Evolutionary conservation across 2,329 filamentous ascomycete genomes (phyloP).

Genomic region (Fusarium concolor): DNA sequence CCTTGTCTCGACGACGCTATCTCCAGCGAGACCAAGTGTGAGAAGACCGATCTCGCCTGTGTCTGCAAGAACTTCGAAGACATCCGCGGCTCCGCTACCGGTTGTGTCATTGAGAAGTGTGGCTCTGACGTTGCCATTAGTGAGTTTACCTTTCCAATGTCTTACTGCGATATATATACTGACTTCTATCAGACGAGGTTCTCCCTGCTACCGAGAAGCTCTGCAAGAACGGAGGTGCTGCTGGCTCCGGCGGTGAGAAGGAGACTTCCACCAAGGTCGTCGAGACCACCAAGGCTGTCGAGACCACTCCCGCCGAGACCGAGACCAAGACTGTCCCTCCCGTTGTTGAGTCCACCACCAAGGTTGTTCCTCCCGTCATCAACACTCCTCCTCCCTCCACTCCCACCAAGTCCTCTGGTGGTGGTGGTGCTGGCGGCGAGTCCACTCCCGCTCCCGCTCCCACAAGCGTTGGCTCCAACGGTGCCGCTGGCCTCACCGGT

Average conservation of each 20-base stretch:
- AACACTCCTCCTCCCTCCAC: conserved; percentile 20
- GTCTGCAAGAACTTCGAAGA: conserved; percentile 50
- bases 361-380: conserved; percentile 21
- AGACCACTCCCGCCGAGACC: too few relatives aligned
- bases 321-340: too few relatives aligned
- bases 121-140: conserved; percentile 53
- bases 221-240: conserved; percentile 41
- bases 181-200: conserved; percentile 51
- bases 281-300: background rate
- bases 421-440: background rate
- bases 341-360: conserved; percentile 13
- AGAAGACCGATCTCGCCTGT: conserved; percentile 50
- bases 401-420: conserved; percentile 13
- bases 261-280: background rate
- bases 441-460: conserved; percentile 31
- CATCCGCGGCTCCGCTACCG: conserved; percentile 49
- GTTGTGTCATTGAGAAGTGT: conserved; percentile 53
- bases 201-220: conserved; percentile 53
- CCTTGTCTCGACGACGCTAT: conserved; percentile 52
- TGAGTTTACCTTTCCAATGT: conserved; percentile 44
- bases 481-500: conserved; percentile 49
- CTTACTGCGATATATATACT: conserved; percentile 6
- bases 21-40: conserved; percentile 48
- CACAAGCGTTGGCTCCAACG: conserved; percentile 43
- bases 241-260: conserved; percentile 4